Percentiles rank a stretch among this genome's conserved stretches.
These are phyloP conservation scores for Populus hybrid DNA, from an alignment of 441 rosid genomes.

Conservation along the genomic window DNA sequence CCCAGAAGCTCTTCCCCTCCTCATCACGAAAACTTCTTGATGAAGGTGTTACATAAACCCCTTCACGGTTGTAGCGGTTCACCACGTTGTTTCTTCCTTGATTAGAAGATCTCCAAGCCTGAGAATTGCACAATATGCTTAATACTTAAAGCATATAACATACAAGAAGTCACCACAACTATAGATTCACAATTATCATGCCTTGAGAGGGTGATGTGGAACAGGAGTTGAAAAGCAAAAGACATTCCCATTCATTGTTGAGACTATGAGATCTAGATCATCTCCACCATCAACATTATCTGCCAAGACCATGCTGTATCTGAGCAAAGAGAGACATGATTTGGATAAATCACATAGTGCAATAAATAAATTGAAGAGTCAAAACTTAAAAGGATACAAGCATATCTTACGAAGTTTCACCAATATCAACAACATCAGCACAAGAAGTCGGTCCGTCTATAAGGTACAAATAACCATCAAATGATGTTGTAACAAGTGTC, in stretches of 20 bases:
- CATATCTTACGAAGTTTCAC: slow-evolving; percentile 92
- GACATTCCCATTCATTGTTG: slow-evolving; percentile 99
- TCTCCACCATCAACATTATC: slow-evolving; percentile 99
- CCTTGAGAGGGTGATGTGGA: slow-evolving; percentile 99
- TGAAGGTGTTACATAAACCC: slow-evolving; percentile 72
- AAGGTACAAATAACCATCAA: slow-evolving; percentile 96
- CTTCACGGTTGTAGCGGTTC: slow-evolving; percentile 68
- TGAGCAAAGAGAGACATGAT: slow-evolving; percentile 30
- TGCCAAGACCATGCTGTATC: slow-evolving; percentile 97
- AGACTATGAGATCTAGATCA: slow-evolving; percentile 95
- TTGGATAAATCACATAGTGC: slow-evolving; percentile 15
- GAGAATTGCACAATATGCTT: slow-evolving; percentile 28
- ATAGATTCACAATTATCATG: slow-evolving; percentile 30
- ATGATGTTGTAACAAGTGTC: slow-evolving; percentile 89
- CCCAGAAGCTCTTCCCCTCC: slow-evolving; percentile 98
- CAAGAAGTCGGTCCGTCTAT: slow-evolving; percentile 99
- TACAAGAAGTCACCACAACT: slow-evolving; percentile 1
- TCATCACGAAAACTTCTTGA: slow-evolving; percentile 97
- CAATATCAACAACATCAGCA: slow-evolving; percentile 95
- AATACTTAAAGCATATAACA: slow-evolving; percentile 7
- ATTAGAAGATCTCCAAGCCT: slow-evolving; percentile 93
- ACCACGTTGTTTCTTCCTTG: slow-evolving; percentile 97
- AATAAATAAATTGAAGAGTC: slow-evolving; percentile 12
- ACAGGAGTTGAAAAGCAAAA: slow-evolving; percentile 97
- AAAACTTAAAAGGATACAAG: slow-evolving; percentile 5